Percentiles rank a stretch among this genome's conserved stretches.
Conservation (phyloP, 805 yeast species). For the Cyberlindnera suaveolens region DNA sequence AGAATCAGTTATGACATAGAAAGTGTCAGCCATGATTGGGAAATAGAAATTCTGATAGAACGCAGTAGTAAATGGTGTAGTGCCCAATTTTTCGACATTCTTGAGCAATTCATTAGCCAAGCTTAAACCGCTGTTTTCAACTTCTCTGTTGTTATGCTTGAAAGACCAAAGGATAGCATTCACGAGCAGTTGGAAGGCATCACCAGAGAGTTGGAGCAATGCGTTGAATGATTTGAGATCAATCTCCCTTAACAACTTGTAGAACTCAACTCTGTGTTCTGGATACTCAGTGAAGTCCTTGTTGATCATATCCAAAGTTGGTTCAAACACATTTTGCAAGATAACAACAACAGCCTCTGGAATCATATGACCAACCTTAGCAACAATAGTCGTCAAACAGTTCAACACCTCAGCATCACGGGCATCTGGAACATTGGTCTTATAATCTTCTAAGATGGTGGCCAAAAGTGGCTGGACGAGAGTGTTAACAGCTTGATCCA, state of each 20-base stretch:
- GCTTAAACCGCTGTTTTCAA: conserved; percentile 85
- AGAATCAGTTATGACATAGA: conserved; percentile 89
- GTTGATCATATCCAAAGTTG: conserved; percentile 92
- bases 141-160: conserved; percentile 95
- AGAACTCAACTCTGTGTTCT: conserved; percentile 95
- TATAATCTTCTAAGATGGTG: conserved; percentile 87
- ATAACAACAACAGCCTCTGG: conserved; percentile 86
- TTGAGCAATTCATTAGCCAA: conserved; percentile 77
- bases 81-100: conserved; percentile 75
- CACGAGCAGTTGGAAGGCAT: conserved; percentile 83
- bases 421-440: conserved; percentile 86
- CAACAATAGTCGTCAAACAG: conserved; percentile 87
- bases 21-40: conserved; percentile 86
- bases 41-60: conserved; percentile 86
- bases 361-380: conserved; percentile 79
- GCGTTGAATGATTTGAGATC: conserved; percentile 83
- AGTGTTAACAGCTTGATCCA: conserved; percentile 74
- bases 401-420: conserved; percentile 96
- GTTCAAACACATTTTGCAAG: conserved; percentile 86
- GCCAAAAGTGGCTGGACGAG: conserved; percentile 76
- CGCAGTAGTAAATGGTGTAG: conserved; percentile 67
- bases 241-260: conserved; percentile 82
- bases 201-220: conserved; percentile 80
- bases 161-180: conserved; percentile 98
- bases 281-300: conserved; percentile 95